Evolutionary conservation across 2,329 filamentous ascomycete species (phyloP).

Genomic region (Colletotrichum trifolii): DNA sequence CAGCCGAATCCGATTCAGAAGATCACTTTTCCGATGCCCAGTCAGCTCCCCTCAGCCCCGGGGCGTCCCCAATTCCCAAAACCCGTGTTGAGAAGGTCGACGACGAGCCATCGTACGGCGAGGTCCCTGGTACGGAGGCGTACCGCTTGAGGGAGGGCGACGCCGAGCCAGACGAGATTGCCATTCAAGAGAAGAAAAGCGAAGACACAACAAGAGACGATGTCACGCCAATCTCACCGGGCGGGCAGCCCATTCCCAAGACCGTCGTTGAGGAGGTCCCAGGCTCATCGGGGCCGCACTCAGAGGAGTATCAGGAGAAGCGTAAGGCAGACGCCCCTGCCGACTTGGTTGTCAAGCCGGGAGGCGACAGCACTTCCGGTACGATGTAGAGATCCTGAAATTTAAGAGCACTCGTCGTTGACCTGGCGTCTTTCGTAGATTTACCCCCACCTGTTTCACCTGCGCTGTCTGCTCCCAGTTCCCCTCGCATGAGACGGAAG

Average conservation of each 20-base stretch:
- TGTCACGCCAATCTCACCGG: conserved; percentile 40
- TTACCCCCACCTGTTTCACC: conserved; percentile 43
- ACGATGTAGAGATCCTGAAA: conserved; percentile 41
- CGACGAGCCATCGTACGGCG: conserved; percentile 67
- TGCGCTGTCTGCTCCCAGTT: conserved; percentile 42
- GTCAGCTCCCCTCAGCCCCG: conserved; percentile 59
- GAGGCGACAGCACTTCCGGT: conserved; percentile 53
- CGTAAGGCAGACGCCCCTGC: conserved; percentile 64
- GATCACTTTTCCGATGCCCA: conserved; percentile 77
- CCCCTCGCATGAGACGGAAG: conserved; percentile 46
- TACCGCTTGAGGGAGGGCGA: conserved; percentile 67
- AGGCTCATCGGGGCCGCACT: conserved; percentile 56
- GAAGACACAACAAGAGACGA: conserved; percentile 41
- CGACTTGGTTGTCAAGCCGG: conserved; percentile 60
- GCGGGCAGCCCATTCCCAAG: conserved; percentile 57
- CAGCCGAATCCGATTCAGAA: conserved; percentile 69
- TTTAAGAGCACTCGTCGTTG: conserved; percentile 37
- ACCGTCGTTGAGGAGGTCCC: conserved; percentile 65
- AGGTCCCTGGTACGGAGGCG: conserved; percentile 70
- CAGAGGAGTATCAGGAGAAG: conserved; percentile 56
- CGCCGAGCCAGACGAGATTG: conserved; percentile 70
- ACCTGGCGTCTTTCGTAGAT: conserved; percentile 48
- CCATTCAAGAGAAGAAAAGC: conserved; percentile 47
- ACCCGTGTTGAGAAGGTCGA: conserved; percentile 70
- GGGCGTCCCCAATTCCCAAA: conserved; percentile 65